Evolutionary conservation across 2,329 filamentous ascomycete species (phyloP).

Genomic region (Cladosporium austrohemisphaericum): DNA sequence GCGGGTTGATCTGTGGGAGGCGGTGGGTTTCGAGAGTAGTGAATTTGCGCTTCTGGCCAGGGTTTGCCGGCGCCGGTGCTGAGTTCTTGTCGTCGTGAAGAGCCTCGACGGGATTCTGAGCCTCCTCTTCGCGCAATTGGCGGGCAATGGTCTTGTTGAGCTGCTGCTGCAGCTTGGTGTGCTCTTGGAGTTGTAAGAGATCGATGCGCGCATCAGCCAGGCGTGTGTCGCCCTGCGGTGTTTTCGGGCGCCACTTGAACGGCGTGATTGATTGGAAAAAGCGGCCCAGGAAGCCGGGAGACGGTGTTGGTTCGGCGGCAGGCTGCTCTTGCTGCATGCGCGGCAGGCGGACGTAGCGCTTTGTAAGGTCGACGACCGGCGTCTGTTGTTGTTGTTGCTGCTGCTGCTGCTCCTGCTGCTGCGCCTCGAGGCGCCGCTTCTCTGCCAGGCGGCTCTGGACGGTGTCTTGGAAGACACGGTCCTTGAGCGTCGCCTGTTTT

Average conservation of each 20-base stretch:
- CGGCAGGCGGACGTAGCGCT: not conserved
- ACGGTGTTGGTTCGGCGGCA: not conserved
- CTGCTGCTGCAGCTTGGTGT: constrained; percentile 1
- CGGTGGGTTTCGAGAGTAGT: constrained; percentile 4
- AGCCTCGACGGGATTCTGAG: not conserved
- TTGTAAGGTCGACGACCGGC: not conserved
- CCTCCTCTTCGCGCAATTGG: not conserved
- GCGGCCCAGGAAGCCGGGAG: not conserved
- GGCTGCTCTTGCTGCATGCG: not conserved
- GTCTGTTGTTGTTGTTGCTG: not conserved
- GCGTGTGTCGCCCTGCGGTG: not conserved
- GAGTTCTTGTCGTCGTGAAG: constrained; percentile 1
- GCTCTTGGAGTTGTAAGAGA: constrained; percentile 1
- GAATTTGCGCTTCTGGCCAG: constrained; percentile 1
- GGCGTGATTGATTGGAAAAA: constrained; percentile 1
- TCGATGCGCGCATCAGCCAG: not conserved
- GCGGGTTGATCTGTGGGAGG: constrained; percentile 1
- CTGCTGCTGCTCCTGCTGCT: not conserved
- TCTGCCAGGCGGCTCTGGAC: not conserved
- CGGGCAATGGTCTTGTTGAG: constrained; percentile 2
- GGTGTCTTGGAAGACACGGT: not conserved
- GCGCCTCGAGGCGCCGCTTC: not conserved
- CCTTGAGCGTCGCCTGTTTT: not conserved
- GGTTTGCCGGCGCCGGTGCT: not conserved
- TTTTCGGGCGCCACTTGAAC: not conserved